These are phyloP conservation scores for Huntiella decipiens DNA, from an alignment of 2,329 filamentous ascomycete species.

Conservation along the genomic window DNA sequence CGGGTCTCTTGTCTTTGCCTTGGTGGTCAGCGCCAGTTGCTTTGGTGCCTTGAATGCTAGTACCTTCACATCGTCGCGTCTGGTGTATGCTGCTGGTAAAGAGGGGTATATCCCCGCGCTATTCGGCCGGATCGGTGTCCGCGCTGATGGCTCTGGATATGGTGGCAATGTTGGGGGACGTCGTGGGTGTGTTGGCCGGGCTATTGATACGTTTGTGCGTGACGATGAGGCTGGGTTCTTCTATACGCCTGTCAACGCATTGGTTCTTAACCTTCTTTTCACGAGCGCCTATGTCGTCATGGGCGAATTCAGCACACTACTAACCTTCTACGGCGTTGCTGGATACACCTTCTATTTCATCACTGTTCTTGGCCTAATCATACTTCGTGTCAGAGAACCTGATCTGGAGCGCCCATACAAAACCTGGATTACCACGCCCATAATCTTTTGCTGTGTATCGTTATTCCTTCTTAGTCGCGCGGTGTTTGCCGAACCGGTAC, in stretches of 20 bases:
- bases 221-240: slow-evolving; percentile 68
- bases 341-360: slow-evolving; percentile 96
- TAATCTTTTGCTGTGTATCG: slow-evolving; percentile 96
- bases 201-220: slow-evolving; percentile 43
- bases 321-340: slow-evolving; percentile 95
- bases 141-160: slow-evolving; percentile 17
- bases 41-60: slow-evolving; percentile 90
- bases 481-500: slow-evolving; percentile 75
- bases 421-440: slow-evolving; percentile 92
- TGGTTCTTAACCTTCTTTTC: slow-evolving; percentile 59
- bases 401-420: slow-evolving; percentile 76
- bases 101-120: slow-evolving; percentile 78
- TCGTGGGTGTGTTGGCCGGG: slow-evolving; percentile 38
- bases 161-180: slow-evolving; percentile 12
- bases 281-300: slow-evolving; percentile 63
- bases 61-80: slow-evolving; percentile 76
- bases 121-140: slow-evolving; percentile 67
- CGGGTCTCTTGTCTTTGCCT: slow-evolving; percentile 66
- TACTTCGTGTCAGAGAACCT: slow-evolving; percentile 74
- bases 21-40: slow-evolving; percentile 79
- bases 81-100: slow-evolving; percentile 86
- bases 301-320: slow-evolving; percentile 76
- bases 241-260: slow-evolving; percentile 84
- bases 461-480: slow-evolving; percentile 77
- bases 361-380: slow-evolving; percentile 80